A percentile compares a stretch with the other conserved stretches of the same genome.
Evolutionary conservation across 2,329 filamentous ascomycete genomes (phyloP).

Genomic region (Diaporthe citriasiana): DNA sequence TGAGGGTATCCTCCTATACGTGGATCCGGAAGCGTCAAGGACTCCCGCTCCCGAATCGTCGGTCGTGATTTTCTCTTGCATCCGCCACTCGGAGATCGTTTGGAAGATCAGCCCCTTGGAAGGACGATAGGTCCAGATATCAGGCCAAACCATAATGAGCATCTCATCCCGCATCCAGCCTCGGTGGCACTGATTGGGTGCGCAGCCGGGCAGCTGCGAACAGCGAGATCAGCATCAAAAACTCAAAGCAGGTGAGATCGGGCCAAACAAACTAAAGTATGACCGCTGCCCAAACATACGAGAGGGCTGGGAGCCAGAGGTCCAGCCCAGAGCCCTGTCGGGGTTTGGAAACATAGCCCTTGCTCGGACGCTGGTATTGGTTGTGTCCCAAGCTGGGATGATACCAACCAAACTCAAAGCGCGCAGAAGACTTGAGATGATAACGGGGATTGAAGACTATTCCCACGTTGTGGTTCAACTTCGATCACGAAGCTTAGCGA

Average conservation of each 20-base stretch:
- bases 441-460: background rate
- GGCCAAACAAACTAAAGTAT: slow-evolving; percentile 30
- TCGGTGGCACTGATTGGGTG: slow-evolving; percentile 15
- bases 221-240: slow-evolving; percentile 6
- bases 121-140: slow-evolving; percentile 18
- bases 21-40: slow-evolving; percentile 13
- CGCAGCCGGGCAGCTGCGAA: slow-evolving; percentile 15
- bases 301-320: slow-evolving; percentile 15
- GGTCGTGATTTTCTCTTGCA: slow-evolving; percentile 26
- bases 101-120: slow-evolving; percentile 18
- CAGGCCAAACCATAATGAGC: slow-evolving; percentile 30
- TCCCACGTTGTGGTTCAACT: slow-evolving; percentile 5
- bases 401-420: slow-evolving; percentile 24
- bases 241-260: slow-evolving; percentile 16
- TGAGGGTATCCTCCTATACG: background rate
- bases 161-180: slow-evolving; percentile 8
- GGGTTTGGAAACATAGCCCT: slow-evolving; percentile 19
- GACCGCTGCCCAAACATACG: background rate
- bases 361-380: slow-evolving; percentile 22
- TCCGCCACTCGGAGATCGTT: slow-evolving; percentile 22
- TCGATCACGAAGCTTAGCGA: slow-evolving; percentile 22
- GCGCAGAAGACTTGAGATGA: slow-evolving; percentile 11
- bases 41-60: slow-evolving; percentile 21
- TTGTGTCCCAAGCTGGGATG: slow-evolving; percentile 2
- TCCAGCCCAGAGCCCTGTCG: slow-evolving; percentile 3